These are phyloP conservation scores for Psilocybe azurescens DNA, from an alignment of 768 basidiomycete genomes.

Conservation along the genomic window DNA sequence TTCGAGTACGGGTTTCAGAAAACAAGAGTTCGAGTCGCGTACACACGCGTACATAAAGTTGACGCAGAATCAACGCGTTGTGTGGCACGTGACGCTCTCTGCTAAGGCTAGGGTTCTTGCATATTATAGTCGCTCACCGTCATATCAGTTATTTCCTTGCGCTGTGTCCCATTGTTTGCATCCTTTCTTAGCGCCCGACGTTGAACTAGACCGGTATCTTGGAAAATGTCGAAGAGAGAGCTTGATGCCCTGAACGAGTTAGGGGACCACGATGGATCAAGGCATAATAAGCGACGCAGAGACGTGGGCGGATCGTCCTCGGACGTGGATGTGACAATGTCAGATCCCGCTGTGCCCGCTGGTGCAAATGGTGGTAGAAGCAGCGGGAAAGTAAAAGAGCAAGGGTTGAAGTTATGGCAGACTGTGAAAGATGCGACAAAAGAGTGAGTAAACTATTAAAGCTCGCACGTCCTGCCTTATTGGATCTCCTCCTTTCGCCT, in stretches of 20 bases:
- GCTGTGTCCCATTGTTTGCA: neutral
- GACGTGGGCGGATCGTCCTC: constrained; percentile 39
- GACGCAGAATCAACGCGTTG: constrained; percentile 25
- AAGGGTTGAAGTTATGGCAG: constrained; percentile 77
- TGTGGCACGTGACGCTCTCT: constrained; percentile 24
- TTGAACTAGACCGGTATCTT: constrained; percentile 1
- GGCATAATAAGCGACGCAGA: constrained; percentile 47
- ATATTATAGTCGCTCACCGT: constrained; percentile 23
- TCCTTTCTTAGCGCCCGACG: constrained; percentile 2
- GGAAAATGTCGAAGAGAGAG: constrained; percentile 47
- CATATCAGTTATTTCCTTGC: constrained; percentile 18
- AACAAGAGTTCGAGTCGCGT: constrained; percentile 10
- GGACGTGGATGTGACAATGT: constrained; percentile 46
- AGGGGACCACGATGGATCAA: constrained; percentile 40
- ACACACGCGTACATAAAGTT: constrained; percentile 22
- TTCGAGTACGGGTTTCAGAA: neutral
- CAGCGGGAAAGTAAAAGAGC: constrained; percentile 58
- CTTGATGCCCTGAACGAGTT: constrained; percentile 38
- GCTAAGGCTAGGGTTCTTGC: constrained; percentile 17
- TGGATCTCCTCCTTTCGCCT: constrained; percentile 38
- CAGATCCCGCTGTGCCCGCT: constrained; percentile 34
- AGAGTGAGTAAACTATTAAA: constrained; percentile 70
- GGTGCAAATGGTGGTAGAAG: constrained; percentile 24
- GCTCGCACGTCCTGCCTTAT: constrained; percentile 45
- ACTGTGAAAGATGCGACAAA: constrained; percentile 84